Evolutionary conservation across 345 rosid species (phyloP), one percentile per base, ranked within the genome.

Genomic region (Gossypium turneri): DNA sequence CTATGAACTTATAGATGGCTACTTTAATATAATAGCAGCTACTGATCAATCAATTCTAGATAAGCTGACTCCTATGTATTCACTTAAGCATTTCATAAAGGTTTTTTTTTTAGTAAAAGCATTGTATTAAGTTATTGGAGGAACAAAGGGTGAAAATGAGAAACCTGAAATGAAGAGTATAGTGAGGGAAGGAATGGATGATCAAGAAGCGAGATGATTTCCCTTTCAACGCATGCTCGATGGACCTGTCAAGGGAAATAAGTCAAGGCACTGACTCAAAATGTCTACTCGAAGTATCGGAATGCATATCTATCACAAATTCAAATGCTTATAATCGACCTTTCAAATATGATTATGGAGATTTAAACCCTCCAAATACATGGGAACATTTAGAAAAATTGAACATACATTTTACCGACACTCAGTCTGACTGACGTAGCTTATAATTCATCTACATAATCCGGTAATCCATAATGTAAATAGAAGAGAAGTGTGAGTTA

Each of bases 101-200:
- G 41, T 0, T 34, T 5, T 34, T 25, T 27, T 34, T 34, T 34
- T 4, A 34, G 7, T 34, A 24, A 15, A 68, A 67, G 0, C 20
- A 57, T 2, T 16, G 19, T 48, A 12, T 9, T 16, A 50, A 25
- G 34, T 25, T 16, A 55, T 50, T 24, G 55, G 53, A 25, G 41
- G 55, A 73, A 58, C 9, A 20, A 50, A 52, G 52, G 41, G 38
- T 47, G 71, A 68, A 34, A 55, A 77, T 27, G 12, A 78, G 73
- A 67, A 63, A 95, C 99, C 99, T 95, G 89, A 86, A 95, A 95
- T 56, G 99, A 95, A 67, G 93, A 72, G 67, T 92, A 95, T 44
- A 93, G 87, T 10, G 98, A 82, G 50, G 99, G 99, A 79, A 91
- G 96, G 77, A 95, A 95, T 68, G 99, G 98, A 84, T 95, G 98